These are phyloP conservation scores for Endoconidiophora laricicola DNA, from an alignment of 2,329 filamentous ascomycete genomes.

Conservation along the genomic window DNA sequence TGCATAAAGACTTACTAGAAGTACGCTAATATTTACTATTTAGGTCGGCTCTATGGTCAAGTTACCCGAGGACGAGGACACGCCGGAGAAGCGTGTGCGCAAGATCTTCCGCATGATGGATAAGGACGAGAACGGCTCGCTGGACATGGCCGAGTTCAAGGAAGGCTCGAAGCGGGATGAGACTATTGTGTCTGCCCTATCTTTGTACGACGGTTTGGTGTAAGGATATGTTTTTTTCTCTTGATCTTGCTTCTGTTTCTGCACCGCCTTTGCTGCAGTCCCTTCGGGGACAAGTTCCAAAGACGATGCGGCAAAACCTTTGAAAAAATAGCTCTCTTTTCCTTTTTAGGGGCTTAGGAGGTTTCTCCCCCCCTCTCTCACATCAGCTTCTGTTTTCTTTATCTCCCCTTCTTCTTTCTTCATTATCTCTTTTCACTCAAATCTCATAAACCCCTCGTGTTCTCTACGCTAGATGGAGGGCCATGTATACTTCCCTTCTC, in stretches of 20 bases:
- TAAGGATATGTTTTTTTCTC: slow-evolving; percentile 23
- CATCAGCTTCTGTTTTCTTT: neutral
- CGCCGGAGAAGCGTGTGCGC: slow-evolving; percentile 88
- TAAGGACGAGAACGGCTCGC: slow-evolving; percentile 95
- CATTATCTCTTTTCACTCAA: neutral
- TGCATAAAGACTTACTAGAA: neutral
- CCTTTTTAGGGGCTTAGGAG: neutral
- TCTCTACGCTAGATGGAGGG: neutral
- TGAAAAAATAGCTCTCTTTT: neutral
- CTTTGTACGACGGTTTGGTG: slow-evolving; percentile 89
- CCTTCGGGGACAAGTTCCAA: neutral
- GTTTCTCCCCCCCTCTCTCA: neutral
- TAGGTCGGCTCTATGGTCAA: slow-evolving; percentile 99
- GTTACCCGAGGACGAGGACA: slow-evolving; percentile 95
- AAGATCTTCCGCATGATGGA: slow-evolving; percentile 99
- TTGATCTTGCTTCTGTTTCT: neutral
- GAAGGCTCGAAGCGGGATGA: slow-evolving; percentile 97
- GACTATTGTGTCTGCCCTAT: slow-evolving; percentile 93
- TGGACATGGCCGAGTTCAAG: slow-evolving; percentile 98
- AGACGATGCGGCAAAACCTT: no score
- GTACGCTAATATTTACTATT: neutral
- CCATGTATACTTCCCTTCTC: neutral
- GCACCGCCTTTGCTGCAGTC: neutral
- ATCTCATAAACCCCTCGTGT: neutral
- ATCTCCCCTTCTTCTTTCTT: neutral